Percentiles rank a stretch among this genome's conserved stretches.
Conservation (phyloP, 768 basidiomycete genomes). For the Pisolithus albus region DNA sequence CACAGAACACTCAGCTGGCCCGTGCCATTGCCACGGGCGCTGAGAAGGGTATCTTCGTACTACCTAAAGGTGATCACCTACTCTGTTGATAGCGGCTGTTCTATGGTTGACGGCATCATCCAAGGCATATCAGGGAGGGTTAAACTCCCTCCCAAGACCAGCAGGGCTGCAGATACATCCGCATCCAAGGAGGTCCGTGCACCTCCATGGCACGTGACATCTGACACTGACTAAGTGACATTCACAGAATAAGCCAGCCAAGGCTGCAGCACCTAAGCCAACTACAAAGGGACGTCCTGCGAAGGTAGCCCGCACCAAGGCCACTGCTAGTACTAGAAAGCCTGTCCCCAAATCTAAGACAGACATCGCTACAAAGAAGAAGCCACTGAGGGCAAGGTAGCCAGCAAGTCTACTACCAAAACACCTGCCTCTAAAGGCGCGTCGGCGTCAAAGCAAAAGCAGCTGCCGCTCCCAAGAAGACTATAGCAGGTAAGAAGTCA, state of each 20-base stretch:
- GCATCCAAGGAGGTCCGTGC: slow-evolving; percentile 55
- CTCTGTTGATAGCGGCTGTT: not conserved
- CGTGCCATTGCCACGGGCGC: slow-evolving; percentile 76
- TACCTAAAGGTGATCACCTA: slow-evolving; percentile 70
- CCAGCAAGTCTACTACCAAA: slow-evolving; percentile 31
- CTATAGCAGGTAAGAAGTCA: slow-evolving; percentile 26
- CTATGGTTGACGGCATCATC: slow-evolving; percentile 3
- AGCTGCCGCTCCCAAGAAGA: slow-evolving; percentile 25
- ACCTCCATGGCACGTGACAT: slow-evolving; percentile 17
- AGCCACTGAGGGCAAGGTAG: slow-evolving; percentile 28
- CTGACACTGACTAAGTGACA: slow-evolving; percentile 7
- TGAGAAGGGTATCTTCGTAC: slow-evolving; percentile 74
- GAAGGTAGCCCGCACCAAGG: slow-evolving; percentile 23
- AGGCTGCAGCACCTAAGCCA: slow-evolving; percentile 19
- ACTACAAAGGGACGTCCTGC: slow-evolving; percentile 17
- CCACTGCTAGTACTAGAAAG: slow-evolving; percentile 20
- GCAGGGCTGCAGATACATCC: slow-evolving; percentile 38
- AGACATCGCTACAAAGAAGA: slow-evolving; percentile 39
- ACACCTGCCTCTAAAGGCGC: slow-evolving; percentile 10
- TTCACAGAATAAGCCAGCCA: slow-evolving; percentile 26
- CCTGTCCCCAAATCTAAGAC: slow-evolving; percentile 32
- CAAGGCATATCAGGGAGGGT: slow-evolving; percentile 46
- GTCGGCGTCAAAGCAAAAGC: slow-evolving; percentile 20
- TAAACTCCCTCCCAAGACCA: slow-evolving; percentile 62
- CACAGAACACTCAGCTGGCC: slow-evolving; percentile 73